Conservation (phyloP, 2,329 filamentous ascomycete species). For the Thelonectria discophora region DNA sequence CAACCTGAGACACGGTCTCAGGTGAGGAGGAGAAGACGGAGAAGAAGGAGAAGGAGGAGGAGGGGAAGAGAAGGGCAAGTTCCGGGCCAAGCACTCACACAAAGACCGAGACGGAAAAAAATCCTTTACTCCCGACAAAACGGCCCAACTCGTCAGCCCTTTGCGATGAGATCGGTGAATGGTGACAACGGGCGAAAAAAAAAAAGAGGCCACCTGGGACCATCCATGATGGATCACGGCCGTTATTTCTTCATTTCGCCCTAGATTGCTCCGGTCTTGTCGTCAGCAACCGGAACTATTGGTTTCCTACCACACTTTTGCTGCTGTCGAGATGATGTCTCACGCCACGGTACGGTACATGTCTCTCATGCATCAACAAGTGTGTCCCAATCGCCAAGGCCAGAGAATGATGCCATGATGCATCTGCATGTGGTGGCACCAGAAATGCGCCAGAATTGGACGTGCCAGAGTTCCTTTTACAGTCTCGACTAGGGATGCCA, state of each 20-base stretch:
- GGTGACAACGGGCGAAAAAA: slow-evolving; percentile 25
- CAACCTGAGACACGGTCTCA: slow-evolving; percentile 50
- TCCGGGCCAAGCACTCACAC: neutral
- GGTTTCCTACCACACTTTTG: slow-evolving; percentile 10
- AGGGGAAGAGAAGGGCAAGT: too few relatives aligned
- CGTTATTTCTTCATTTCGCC: slow-evolving; percentile 28
- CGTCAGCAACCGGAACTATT: slow-evolving; percentile 12
- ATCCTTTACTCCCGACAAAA: neutral
- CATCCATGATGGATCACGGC: slow-evolving; percentile 20
- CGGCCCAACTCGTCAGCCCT: neutral
- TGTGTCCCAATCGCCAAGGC: slow-evolving; percentile 3
- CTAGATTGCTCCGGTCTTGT: slow-evolving; percentile 27
- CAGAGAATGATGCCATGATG: too few relatives aligned
- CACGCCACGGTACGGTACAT: slow-evolving; percentile 14
- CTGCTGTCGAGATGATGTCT: slow-evolving; percentile 18
- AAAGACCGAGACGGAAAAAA: neutral
- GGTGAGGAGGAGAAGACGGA: slow-evolving; percentile 44
- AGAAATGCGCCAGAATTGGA: too few relatives aligned
- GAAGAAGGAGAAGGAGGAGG: too few relatives aligned
- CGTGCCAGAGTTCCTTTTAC: too few relatives aligned
- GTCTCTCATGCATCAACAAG: too few relatives aligned
- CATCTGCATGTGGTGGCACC: too few relatives aligned
- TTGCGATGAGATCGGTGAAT: slow-evolving; percentile 10
- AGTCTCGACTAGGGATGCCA: too few relatives aligned
- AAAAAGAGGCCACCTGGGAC: slow-evolving; percentile 28